A percentile compares a stretch with the other conserved stretches of the same genome.
Evolutionary conservation across 2,329 filamentous ascomycete genomes (phyloP).

Genomic region (Alternaria triticina): DNA sequence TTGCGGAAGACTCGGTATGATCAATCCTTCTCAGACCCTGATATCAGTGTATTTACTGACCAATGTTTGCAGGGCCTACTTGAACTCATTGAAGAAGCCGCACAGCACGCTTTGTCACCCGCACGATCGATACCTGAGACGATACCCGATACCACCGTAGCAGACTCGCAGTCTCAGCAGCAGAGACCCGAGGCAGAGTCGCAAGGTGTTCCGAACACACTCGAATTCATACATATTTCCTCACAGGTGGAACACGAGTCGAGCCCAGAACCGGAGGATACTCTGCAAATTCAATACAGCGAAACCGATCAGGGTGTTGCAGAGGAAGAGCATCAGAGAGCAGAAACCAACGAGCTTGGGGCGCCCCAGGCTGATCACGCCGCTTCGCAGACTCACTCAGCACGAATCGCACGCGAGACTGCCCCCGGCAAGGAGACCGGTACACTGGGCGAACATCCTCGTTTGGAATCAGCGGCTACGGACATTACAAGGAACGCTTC

Average conservation of each 20-base stretch:
- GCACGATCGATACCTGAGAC: slow-evolving; percentile 38
- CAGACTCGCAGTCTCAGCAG: slow-evolving; percentile 23
- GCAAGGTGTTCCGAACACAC: slow-evolving; percentile 6
- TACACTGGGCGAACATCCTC: background rate
- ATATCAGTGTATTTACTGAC: slow-evolving; percentile 10
- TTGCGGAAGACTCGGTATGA: slow-evolving; percentile 20
- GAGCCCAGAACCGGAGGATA: background rate
- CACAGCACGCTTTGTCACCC: slow-evolving; percentile 19
- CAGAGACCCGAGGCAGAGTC: slow-evolving; percentile 4
- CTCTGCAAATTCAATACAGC: background rate
- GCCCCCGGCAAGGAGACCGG: background rate
- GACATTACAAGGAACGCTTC: background rate
- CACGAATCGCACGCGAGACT: background rate
- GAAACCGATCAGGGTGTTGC: background rate
- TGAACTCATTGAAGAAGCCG: slow-evolving; percentile 18
- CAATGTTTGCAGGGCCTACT: slow-evolving; percentile 15
- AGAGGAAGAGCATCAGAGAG: background rate
- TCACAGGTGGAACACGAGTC: slow-evolving; percentile 1
- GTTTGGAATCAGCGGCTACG: background rate
- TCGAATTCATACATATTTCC: slow-evolving; percentile 4
- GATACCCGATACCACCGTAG: slow-evolving; percentile 23
- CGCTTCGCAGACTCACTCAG: background rate
- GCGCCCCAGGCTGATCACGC: background rate
- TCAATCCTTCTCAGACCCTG: background rate
- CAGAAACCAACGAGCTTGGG: background rate